phyloP scores from a whole-genome alignment of 2,329 filamentous ascomycete genomes.

The Sporothrix inflata region DNA sequence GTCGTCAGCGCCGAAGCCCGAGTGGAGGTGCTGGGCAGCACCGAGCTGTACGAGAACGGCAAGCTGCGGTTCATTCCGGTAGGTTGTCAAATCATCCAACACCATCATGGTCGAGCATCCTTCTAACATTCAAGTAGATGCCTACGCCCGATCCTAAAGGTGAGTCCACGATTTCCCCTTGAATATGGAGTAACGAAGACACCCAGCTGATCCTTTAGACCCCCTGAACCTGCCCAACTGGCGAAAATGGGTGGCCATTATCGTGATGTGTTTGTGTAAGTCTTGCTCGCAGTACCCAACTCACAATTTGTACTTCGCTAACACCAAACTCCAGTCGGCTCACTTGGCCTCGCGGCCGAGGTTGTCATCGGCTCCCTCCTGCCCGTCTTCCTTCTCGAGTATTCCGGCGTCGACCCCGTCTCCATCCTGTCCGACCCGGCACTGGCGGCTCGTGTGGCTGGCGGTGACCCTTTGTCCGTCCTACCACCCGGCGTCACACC shows the following conservation, averaged over 20 bases:
- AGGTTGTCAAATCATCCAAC: no score
- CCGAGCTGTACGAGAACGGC: conserved; percentile 33
- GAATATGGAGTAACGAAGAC: no score
- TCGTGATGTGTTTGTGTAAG: conserved; percentile 35
- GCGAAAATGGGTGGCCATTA: conserved; percentile 41
- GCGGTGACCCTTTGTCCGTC: conserved; percentile 39
- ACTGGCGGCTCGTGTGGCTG: conserved; percentile 21
- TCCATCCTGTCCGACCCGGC: conserved; percentile 34
- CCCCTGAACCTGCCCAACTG: conserved; percentile 41
- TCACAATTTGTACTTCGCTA: not conserved
- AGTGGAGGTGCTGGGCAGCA: conserved; percentile 28
- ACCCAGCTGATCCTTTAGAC: conserved; percentile 26
- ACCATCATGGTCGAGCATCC: no score
- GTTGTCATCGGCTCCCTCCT: conserved; percentile 41
- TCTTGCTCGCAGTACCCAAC: not conserved
- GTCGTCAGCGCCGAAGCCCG: not conserved
- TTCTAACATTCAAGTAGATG: conserved; percentile 20
- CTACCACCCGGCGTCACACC: conserved; percentile 37
- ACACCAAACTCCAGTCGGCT: conserved; percentile 9
- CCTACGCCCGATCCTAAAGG: conserved; percentile 33
- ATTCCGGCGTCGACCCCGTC: conserved; percentile 41
- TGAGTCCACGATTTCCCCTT: not conserved
- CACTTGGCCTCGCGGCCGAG: conserved; percentile 40
- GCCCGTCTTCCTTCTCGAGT: conserved; percentile 44
- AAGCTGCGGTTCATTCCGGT: conserved; percentile 30